A percentile compares a stretch with the other conserved stretches of the same genome.
phyloP scores from a whole-genome alignment of 768 basidiomycete species.

The Tephrocybe sp. region DNA sequence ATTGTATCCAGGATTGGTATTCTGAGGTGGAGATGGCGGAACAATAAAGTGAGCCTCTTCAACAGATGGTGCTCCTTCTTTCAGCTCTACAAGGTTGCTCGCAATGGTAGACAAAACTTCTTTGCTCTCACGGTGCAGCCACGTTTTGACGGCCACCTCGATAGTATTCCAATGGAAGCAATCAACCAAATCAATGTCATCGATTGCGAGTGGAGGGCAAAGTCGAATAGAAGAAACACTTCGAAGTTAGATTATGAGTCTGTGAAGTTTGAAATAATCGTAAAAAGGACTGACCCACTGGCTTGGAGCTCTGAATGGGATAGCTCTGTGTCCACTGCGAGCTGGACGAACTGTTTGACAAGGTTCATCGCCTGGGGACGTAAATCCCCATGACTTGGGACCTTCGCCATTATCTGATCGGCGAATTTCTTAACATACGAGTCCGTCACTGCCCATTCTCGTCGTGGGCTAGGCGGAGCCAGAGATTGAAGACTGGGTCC shows the following conservation, averaged over 20 bases:
- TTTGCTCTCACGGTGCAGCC: constrained; percentile 13
- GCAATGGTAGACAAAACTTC: constrained; percentile 1
- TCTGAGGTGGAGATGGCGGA: constrained; percentile 19
- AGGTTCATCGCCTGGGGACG: constrained; percentile 10
- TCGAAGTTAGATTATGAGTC: not conserved
- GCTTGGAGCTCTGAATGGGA: constrained; percentile 5
- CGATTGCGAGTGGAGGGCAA: constrained; percentile 17
- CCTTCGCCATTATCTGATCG: constrained; percentile 12
- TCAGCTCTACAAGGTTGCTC: constrained; percentile 11
- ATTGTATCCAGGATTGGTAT: constrained; percentile 21
- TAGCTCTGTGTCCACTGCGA: constrained; percentile 17
- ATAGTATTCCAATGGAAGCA: constrained; percentile 14
- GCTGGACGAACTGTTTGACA: constrained; percentile 15
- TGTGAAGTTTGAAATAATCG: not conserved
- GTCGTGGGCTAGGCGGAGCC: constrained; percentile 6
- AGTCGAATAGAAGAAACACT: constrained; percentile 13
- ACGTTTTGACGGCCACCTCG: constrained; percentile 9
- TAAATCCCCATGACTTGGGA: not conserved
- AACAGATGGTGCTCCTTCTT: constrained; percentile 4
- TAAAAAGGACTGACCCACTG: constrained; percentile 6
- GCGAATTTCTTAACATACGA: constrained; percentile 11
- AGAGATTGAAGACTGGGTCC: constrained; percentile 15
- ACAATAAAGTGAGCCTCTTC: constrained; percentile 11
- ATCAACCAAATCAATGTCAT: constrained; percentile 16
- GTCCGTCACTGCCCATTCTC: constrained; percentile 15